Percentiles rank a stretch among this genome's conserved stretches.
phyloP scores from a whole-genome alignment of 352 stramenopile genomes.

The Phytophthora ohioensis region DNA sequence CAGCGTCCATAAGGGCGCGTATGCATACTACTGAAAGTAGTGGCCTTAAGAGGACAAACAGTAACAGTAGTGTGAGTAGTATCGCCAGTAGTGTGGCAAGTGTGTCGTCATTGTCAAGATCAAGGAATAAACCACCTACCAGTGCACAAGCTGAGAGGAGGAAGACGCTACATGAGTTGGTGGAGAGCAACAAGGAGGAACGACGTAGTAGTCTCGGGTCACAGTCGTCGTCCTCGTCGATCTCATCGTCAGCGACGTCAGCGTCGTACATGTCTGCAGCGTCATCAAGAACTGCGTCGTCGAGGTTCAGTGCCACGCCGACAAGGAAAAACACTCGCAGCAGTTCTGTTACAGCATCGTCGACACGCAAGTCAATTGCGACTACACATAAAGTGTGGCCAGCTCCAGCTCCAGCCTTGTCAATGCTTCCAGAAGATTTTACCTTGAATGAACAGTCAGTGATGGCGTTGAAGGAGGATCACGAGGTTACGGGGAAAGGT shows the following conservation, averaged over 20 bases:
- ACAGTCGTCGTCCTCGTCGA: conserved; percentile 60
- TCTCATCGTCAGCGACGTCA: conserved; percentile 51
- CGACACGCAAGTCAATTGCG: conserved; percentile 22
- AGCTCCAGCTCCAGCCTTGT: conserved; percentile 31
- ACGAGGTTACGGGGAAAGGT: conserved; percentile 66
- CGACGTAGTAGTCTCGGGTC: conserved; percentile 60
- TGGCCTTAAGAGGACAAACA: conserved; percentile 37
- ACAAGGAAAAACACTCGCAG: conserved; percentile 13
- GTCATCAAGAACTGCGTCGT: conserved; percentile 38
- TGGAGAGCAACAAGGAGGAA: conserved; percentile 50
- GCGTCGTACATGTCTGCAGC: conserved; percentile 42
- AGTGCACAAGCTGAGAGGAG: conserved; percentile 34
- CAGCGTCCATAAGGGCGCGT: conserved; percentile 29
- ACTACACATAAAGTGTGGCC: conserved; percentile 53
- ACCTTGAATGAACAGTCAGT: conserved; percentile 51
- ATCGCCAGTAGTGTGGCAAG: conserved; percentile 37
- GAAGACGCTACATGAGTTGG: conserved; percentile 52
- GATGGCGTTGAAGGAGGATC: conserved; percentile 73
- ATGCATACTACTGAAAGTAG: conserved; percentile 28
- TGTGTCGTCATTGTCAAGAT: conserved; percentile 31
- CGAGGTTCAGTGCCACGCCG: conserved; percentile 10
- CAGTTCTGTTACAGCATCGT: conserved; percentile 17
- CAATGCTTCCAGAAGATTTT: conserved; percentile 54
- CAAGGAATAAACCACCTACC: conserved; percentile 24
- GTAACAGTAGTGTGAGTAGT: conserved; percentile 45